Evolutionary conservation across 257 asterid species (phyloP), one percentile per base, ranked within the genome.

Genomic region (Oldenlandia corymbosa): DNA sequence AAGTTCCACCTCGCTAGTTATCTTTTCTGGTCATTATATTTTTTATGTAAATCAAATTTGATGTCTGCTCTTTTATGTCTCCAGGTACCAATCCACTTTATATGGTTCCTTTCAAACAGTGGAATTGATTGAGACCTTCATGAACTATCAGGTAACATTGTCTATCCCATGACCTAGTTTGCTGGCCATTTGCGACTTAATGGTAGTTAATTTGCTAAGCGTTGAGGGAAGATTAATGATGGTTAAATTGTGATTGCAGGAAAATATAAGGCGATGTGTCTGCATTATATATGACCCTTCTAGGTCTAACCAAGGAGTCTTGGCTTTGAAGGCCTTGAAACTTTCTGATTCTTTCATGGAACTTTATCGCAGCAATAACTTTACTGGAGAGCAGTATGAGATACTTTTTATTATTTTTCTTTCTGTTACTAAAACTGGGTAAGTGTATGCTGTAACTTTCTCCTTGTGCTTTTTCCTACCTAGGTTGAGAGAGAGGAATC

Each of bases 261-360:
- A 93, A 76, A 93, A 93, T 76, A 87, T 93, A 46, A 87, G 86
- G 53, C 82, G 96, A 4, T 93, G 99, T 71, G 97, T 93, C 24
- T 90, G 99, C 83, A 87, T 93, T 61, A 90, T 93, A 56, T 93
- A 93, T 56, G 97, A 93, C 80, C 99, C 99, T 61, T 93, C 99
- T 51, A 85, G 95, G 77, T 81, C 99, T 72, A 93, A 80, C 79
- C 99, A 87, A 74, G 99, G 99, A 43, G 95, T 93, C 76, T 81
- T 90, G 47, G 99, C 97, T 53, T 68, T 93, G 84, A 93, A 90
- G 82, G 99, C 99, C 27, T 66, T 93, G 79, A 93, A 90, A 84
- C 97, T 93, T 68, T 90, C 97, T 68, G 99, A 93, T 79, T 76
- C 97, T 59, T 93, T 90, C 84, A 93, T 93, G 99, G 99, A 90